Conservation (phyloP, 345 rosid genomes). For the Camelina hispida region DNA sequence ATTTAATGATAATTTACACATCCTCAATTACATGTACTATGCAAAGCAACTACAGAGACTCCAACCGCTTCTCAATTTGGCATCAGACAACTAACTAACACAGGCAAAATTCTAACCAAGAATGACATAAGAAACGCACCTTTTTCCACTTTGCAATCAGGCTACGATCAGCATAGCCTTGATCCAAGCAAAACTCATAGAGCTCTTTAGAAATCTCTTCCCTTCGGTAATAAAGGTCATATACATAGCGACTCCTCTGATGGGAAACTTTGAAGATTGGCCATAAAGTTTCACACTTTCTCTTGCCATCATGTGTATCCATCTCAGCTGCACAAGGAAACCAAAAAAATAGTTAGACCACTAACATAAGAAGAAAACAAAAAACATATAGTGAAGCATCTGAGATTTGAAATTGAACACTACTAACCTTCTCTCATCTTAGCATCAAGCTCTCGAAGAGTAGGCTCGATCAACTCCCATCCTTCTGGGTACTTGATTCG, state of each 20-base stretch:
- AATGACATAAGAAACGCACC: not conserved
- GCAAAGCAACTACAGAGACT: not conserved
- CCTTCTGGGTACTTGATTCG: conserved; percentile 73
- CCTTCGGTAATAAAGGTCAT: conserved; percentile 66
- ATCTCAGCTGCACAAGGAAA: conserved; percentile 62
- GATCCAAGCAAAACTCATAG: conserved; percentile 80
- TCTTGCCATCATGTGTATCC: conserved; percentile 81
- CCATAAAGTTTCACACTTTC: conserved; percentile 82
- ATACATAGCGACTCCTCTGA: conserved; percentile 79
- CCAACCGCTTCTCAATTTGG: not conserved
- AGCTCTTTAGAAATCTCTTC: conserved; percentile 76
- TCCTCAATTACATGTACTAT: not conserved
- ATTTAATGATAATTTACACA: not conserved
- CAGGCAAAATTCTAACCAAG: not conserved
- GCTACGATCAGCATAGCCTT: conserved; percentile 68
- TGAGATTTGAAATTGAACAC: not conserved
- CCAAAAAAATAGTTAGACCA: not conserved
- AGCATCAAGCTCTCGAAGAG: conserved; percentile 63
- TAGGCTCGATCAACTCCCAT: conserved; percentile 86
- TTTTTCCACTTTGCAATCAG: conserved; percentile 77
- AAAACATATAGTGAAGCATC: not conserved
- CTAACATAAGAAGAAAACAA: not conserved
- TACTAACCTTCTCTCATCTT: conserved; percentile 82
- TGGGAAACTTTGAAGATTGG: conserved; percentile 80
- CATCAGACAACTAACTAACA: not conserved